Evolutionary conservation across 441 rosid species (phyloP), one percentile per base, ranked within the genome.

Genomic region (Aquilaria agallochum): DNA sequence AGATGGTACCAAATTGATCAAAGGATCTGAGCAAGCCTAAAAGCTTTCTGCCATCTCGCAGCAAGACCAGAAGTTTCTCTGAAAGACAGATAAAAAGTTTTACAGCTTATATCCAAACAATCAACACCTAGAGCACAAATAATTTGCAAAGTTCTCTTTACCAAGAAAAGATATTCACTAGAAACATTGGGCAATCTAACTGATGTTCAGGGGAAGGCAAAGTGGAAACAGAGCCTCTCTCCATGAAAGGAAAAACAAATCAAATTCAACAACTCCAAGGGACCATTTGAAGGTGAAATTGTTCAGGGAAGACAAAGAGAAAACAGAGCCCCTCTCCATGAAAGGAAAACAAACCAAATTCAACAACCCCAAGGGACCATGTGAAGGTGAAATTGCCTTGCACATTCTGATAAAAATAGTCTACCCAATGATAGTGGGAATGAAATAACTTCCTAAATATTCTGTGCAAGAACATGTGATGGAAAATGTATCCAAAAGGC

Each of bases 21-120:
- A 87, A 87, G 11, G 93, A 87, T 6, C 90, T 88, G 31, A 87
- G 86, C 65, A 80, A 63, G 53, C 93, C 93, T 78, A 87, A 68
- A 62, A 87, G 86, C 73, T 87, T 87, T 72, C 93, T 64, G 53
- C 88, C 86, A 80, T 84, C 93, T 61, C 93, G 76, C 55, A 87
- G 80, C 74, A 87, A 72, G 55, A 87, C 82, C 65, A 87, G 85
- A 68, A 87, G 84, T 72, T 87, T 87, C 77, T 76, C 93, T 87
- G 79, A 56, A 42, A 11, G 32, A 65, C 31, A 56, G 8, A 60
- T 40, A n/a, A 59, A 53, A 56, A 40, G 9, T 32, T 5, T 62
- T 12, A 53, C 5, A 34, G 4, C 60, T 44, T 10, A 44, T 7
- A 47, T 34, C 53, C 27, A 49, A 15, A 20, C 53, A 61, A 11